These are phyloP conservation scores for Moesziomyces parantarcticus DNA, from an alignment of 1,284 basidiomycete genomes.

Conservation along the genomic window DNA sequence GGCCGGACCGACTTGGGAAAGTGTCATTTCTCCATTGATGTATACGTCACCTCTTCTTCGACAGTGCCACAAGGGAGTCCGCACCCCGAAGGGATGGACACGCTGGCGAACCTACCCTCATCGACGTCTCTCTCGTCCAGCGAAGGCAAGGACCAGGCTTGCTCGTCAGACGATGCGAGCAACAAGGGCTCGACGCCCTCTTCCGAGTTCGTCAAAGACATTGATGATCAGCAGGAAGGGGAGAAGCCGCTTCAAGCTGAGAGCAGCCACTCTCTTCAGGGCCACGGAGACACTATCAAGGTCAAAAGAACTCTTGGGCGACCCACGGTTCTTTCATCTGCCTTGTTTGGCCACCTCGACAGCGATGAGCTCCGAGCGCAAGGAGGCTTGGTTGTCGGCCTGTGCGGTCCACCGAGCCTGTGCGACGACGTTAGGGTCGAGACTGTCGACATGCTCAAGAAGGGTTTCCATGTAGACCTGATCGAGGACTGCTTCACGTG, in stretches of 20 bases:
- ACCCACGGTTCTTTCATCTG: slow-evolving; percentile 1
- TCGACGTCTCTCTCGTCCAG: slow-evolving; percentile 6
- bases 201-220: slow-evolving; percentile 1
- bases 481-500: slow-evolving; percentile 40
- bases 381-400: slow-evolving; percentile 14
- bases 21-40: slow-evolving; percentile 18
- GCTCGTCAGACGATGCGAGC: neutral
- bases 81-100: too few relatives aligned
- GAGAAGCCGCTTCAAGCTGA: neutral
- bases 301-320: slow-evolving; percentile 6
- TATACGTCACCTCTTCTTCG: slow-evolving; percentile 22
- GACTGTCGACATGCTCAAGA: slow-evolving; percentile 22
- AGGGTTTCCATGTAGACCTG: slow-evolving; percentile 20
- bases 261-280: too few relatives aligned
- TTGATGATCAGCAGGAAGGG: neutral
- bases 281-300: neutral
- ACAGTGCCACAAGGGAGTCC: neutral
- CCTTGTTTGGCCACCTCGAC: slow-evolving; percentile 26
- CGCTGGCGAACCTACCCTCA: neutral
- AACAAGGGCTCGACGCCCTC: slow-evolving; percentile 4
- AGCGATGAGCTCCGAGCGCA: slow-evolving; percentile 2
- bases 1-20: neutral
- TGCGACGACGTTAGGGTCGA: slow-evolving; percentile 40
- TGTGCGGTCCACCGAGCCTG: slow-evolving; percentile 28
- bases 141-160: slow-evolving; percentile 1